Conservation (phyloP, 2,329 filamentous ascomycete species). For the Ophiostoma triangulosporum region DNA sequence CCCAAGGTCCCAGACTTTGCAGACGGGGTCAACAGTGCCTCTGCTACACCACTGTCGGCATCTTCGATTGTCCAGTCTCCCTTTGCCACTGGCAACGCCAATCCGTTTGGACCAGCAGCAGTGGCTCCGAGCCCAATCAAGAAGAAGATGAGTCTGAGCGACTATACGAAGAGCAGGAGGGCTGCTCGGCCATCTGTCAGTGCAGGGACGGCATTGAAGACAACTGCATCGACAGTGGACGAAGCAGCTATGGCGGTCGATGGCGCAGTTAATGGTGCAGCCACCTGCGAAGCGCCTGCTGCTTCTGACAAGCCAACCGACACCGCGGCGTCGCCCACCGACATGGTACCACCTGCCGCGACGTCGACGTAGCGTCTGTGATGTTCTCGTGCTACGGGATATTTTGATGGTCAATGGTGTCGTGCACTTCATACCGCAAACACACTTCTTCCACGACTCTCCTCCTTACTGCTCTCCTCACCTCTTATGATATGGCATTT, state of each 20-base stretch:
- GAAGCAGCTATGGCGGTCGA: background rate
- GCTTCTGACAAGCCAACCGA: background rate
- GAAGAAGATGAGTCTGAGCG: conserved; percentile 54
- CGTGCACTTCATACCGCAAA: too few relatives aligned
- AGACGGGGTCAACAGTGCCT: conserved; percentile 18
- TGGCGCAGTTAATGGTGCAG: background rate
- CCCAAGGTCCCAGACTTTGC: conserved; percentile 30
- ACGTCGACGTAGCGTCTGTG: background rate
- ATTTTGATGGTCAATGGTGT: too few relatives aligned
- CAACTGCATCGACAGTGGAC: conserved; percentile 18
- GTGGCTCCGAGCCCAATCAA: conserved; percentile 46
- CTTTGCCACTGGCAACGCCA: conserved; percentile 28
- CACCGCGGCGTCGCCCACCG: background rate
- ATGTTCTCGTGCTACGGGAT: background rate
- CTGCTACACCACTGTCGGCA: conserved; percentile 31
- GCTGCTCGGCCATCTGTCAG: conserved; percentile 28
- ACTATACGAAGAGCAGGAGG: conserved; percentile 49
- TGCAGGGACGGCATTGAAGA: conserved; percentile 23
- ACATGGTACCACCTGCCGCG: background rate
- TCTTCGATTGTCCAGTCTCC: conserved; percentile 36
- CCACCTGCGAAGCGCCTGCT: background rate
- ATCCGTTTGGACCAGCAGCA: conserved; percentile 27
- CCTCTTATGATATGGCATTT: background rate
- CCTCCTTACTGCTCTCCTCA: background rate
- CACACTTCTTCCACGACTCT: background rate